Evolutionary conservation across 2,329 filamentous ascomycete species (phyloP), one percentile per base, ranked within the genome.

Genomic region (Penicillium hordei): DNA sequence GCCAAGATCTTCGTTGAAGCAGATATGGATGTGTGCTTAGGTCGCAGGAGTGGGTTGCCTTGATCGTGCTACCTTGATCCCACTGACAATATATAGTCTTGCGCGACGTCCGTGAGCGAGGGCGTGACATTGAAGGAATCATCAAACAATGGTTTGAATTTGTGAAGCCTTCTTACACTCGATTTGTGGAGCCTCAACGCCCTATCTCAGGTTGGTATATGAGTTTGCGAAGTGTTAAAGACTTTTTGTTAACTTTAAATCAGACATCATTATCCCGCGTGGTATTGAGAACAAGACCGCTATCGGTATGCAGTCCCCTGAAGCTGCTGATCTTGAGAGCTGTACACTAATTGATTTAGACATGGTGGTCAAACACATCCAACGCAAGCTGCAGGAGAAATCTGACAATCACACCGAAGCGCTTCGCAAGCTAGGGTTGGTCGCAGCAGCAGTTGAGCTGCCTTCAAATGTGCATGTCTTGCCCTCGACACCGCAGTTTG

Each of bases 91-190:
- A 60, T 61, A 48, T 60, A 92, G 89, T 95, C 65, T 79, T 91
- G 38, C 89, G 94, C 69, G 94, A 99, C 76, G 91, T 97, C 23
- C 86, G 86, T 67, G 91, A 96, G 68, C 87, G 94, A 68, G 93
- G 90, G 3, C 85, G 94, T 70, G 93, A 96, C 69, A 89, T 97
- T 56, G 90, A 97, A 71, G 94, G 94, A 40, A 93, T 93, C 69
- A 93, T 99, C 74, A 97, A 97, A 76, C 94, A 99, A 74, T 99
- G 94, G 94, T 97, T 97, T 73, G 80, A 79, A 12, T 99, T 90
- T 72, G 94, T 99, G 43, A 99, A 99, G 76, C 94, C 94, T 3
- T 97, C 97, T 70, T 97, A 95, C 68, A 89, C 93, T 74, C 91
- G 89, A 82, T 97, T 86, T 70, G 94, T 99, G 56, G 89, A 96